Evolutionary conservation across 2,329 filamentous ascomycete species (phyloP).

Genomic region (Dactylellina sp.): DNA sequence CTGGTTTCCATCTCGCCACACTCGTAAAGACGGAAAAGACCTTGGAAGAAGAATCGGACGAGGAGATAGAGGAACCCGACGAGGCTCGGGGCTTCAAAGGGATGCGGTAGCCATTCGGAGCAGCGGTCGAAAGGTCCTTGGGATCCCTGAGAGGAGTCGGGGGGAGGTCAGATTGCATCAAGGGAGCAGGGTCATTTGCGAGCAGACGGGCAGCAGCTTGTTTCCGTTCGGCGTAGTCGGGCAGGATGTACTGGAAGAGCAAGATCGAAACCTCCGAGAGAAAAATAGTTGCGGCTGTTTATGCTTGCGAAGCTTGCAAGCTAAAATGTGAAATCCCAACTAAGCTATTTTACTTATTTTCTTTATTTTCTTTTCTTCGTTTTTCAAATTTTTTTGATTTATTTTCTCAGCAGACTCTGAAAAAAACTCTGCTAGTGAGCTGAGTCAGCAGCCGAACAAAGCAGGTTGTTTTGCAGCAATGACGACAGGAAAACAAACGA

Average conservation of each 20-base stretch:
- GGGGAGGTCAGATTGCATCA: slow-evolving; percentile 53
- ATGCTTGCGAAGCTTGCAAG: slow-evolving; percentile 35
- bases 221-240: slow-evolving; percentile 48
- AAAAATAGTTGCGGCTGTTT: slow-evolving; percentile 45
- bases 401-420: neutral
- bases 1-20: slow-evolving; percentile 56
- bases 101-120: slow-evolving; percentile 44
- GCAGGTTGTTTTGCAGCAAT: slow-evolving; percentile 21
- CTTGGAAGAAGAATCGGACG: slow-evolving; percentile 33
- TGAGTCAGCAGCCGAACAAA: slow-evolving; percentile 47
- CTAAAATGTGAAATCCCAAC: neutral
- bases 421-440: slow-evolving; percentile 4
- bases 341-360: neutral
- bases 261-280: slow-evolving; percentile 53
- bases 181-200: slow-evolving; percentile 37
- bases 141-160: slow-evolving; percentile 9
- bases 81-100: slow-evolving; percentile 48
- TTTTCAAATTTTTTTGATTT: too few species aligned
- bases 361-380: too few species aligned
- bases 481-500: slow-evolving; percentile 8
- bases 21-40: slow-evolving; percentile 52
- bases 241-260: slow-evolving; percentile 50
- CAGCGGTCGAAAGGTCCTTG: slow-evolving; percentile 28
- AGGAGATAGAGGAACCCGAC: slow-evolving; percentile 27
- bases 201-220: slow-evolving; percentile 39